Base-by-base conservation (phyloP, 140 eudicot species). In the Ambrosia hybrid region DNA sequence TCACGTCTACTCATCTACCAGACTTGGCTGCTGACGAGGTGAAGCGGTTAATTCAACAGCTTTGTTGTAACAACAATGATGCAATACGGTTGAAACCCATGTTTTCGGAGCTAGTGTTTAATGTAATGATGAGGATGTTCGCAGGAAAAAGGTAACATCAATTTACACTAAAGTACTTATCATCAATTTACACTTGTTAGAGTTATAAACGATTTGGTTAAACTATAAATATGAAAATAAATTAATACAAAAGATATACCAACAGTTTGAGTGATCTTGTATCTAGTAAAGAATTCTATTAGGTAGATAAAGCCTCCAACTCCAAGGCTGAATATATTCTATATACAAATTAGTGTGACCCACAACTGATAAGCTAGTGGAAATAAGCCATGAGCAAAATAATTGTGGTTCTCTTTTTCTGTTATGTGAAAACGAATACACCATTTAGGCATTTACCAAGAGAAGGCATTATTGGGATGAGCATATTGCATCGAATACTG, bases 101-200 rank as follows among this genome's bases (percentile, higher is more conserved):
- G 30, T 76, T 86, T 65, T 45, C 13, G 33, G 83, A 78, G n/a
- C 67, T 80, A 49, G 59, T 73, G 63, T 59, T 73, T 59, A 65
- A 67, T 12, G 67, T 81, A 11, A 75, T 71, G 81, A 75, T 73
- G 81, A 74, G 73, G 82, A 81, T 84, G 85, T 73, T 81, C n/a
- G 73, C 77, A 0, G 82, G 85, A 70, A 77, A 77, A 57, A 39
- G 82, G 82, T 81, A 81, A 62, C 21, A 9, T 48, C 53, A 3
- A 11, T 48, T 7, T 46, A 48, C 53, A 7, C 4, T 48, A 46
- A 21, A 21, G 30, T 21, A n/a, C n/a, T n/a, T 21, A 21, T 21
- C 30, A 21, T 21, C 30, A 21, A 21, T 21, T n/a, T 21, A 21
- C 30, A 21, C 30, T 21, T 21, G 30, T 21, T 21, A 21, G 30